Base-by-base conservation (phyloP, 306 rosid genomes). In the Malus orientalis region DNA sequence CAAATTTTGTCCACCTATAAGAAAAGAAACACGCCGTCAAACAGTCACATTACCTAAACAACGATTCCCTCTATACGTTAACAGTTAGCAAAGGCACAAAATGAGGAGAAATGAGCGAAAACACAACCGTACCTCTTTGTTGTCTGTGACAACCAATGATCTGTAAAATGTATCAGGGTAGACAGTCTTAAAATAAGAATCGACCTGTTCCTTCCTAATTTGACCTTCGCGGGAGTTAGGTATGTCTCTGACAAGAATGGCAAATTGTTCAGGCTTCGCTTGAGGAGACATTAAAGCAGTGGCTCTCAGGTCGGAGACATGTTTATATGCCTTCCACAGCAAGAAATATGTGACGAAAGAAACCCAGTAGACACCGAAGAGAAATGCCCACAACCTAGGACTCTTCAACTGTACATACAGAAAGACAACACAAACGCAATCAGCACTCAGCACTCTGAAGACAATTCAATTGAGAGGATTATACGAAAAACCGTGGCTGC, bases 321-420 rank as follows among this genome's bases (percentile, higher is more conserved):
- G 98, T 15, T 82, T 88, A 80, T 96, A 96, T 55, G 93, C 91
- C 84, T 82, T 89, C 99, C 99, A 96, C 70, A 93, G 78, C 85
- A 96, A 81, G 87, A 29, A 73, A 71, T 87, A 79, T 27, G 97
- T 38, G 65, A 92, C 93, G 65, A 92, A 45, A n/a, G 98, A 89
- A 83, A 91, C 90, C 91, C 91, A 92, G 77, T 91, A 96, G 77
- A 88, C 84, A 64, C 85, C 87, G 11, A 87, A 47, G 1, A 96
- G 65, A 86, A 84, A 96, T 44, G 91, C 98, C 98, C 99, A 96
- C 80, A 91, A 75, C 82, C 99, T 88, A 25, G 75, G 1, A 74
- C 98, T 91, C 70, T 36, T 32, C 18, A 20, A 64, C 99, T 96
- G 77, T 79, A 81, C 19, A 72, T 8, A 60, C 58, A 80, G 74